phyloP scores from a whole-genome alignment of 306 rosid species.

The Inga laurina region DNA sequence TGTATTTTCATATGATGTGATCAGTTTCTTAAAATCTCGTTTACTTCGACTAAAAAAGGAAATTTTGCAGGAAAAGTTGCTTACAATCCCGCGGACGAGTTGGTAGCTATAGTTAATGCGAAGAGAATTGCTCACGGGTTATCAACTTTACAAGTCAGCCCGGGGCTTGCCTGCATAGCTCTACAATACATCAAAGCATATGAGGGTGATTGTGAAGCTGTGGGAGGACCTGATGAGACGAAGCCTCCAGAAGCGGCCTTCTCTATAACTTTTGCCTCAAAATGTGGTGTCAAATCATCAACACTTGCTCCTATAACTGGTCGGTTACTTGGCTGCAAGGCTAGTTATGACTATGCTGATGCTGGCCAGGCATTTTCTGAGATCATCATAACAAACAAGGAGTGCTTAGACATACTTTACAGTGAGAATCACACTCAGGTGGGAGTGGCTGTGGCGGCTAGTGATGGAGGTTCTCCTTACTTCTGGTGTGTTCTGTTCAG shows the following conservation, averaged over 20 bases:
- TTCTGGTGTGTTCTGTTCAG: slow-evolving; percentile 96
- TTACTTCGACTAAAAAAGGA: not conserved
- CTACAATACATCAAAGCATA: slow-evolving; percentile 83
- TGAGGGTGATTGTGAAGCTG: slow-evolving; percentile 68
- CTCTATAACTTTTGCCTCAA: slow-evolving; percentile 63
- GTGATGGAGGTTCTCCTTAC: slow-evolving; percentile 70
- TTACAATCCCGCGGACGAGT: slow-evolving; percentile 47
- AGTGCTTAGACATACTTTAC: slow-evolving; percentile 70
- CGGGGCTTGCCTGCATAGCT: slow-evolving; percentile 84
- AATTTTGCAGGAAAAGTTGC: slow-evolving; percentile 41
- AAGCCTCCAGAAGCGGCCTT: slow-evolving; percentile 85
- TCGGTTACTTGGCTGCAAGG: slow-evolving; percentile 83
- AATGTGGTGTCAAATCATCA: slow-evolving; percentile 62
- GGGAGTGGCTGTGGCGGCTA: slow-evolving; percentile 83
- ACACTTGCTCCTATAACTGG: slow-evolving; percentile 72
- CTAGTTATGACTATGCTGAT: slow-evolving; percentile 46
- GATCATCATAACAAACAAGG: slow-evolving; percentile 61
- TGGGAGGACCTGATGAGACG: slow-evolving; percentile 81
- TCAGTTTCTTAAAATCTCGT: not conserved
- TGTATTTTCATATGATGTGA: no score
- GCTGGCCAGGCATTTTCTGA: slow-evolving; percentile 68
- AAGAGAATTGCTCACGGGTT: slow-evolving; percentile 46
- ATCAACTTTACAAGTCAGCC: slow-evolving; percentile 35
- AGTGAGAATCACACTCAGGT: slow-evolving; percentile 75
- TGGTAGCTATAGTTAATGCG: slow-evolving; percentile 41